A percentile compares a stretch with the other conserved stretches of the same genome.
Evolutionary conservation across 2,329 filamentous ascomycete genomes (phyloP).

Genomic region (Xylaria sp.): DNA sequence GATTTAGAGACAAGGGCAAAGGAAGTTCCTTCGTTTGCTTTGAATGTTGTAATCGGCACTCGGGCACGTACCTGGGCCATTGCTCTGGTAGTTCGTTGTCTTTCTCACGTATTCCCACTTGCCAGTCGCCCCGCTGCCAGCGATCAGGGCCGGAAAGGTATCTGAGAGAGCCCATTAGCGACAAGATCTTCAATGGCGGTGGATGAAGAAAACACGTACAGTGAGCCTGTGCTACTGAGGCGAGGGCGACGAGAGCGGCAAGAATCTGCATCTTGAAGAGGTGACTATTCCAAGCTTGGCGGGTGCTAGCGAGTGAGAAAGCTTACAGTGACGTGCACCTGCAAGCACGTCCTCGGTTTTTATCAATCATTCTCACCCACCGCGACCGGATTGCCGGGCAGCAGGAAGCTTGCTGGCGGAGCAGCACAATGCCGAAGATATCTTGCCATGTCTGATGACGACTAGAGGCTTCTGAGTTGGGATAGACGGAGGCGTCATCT

Average conservation of each 20-base stretch:
- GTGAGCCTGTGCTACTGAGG: conserved; percentile 52
- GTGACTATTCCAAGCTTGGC: neutral
- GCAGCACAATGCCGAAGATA: conserved; percentile 19
- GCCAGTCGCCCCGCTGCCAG: conserved; percentile 47
- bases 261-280: conserved; percentile 43
- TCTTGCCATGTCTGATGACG: conserved; percentile 32
- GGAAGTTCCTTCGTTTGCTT: neutral
- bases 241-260: conserved; percentile 44
- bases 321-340: neutral
- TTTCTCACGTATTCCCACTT: conserved; percentile 62
- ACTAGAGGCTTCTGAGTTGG: conserved; percentile 19
- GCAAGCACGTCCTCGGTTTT: neutral
- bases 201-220: conserved; percentile 48
- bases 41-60: neutral
- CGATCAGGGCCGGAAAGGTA: conserved; percentile 55
- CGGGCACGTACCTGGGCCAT: conserved; percentile 52
- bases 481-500: conserved; percentile 21
- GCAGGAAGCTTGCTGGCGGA: neutral
- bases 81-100: conserved; percentile 62
- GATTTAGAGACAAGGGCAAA: neutral
- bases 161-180: conserved; percentile 47
- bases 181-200: neutral
- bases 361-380: conserved; percentile 10
- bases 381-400: neutral
- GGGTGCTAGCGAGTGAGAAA: conserved; percentile 16